Percentiles rank a stretch among this genome's conserved stretches.
These are phyloP conservation scores for Powellomyces hirtus DNA, from an alignment of 192 early-diverging fungal species.

Conservation along the genomic window DNA sequence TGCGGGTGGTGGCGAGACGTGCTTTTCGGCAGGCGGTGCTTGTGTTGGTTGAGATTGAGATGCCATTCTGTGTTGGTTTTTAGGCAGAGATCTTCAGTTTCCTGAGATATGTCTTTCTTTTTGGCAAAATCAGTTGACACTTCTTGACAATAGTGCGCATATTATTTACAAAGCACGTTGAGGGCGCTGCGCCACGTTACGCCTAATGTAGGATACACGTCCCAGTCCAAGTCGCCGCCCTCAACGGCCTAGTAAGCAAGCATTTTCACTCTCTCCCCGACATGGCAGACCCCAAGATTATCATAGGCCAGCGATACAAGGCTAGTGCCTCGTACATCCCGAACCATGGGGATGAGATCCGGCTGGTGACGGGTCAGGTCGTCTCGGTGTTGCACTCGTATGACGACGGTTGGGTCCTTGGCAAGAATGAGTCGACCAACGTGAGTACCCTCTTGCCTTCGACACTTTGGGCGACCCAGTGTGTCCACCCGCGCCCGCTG, in stretches of 20 bases:
- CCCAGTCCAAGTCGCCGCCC: background rate
- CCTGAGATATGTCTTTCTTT: no score
- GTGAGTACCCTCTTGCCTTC: background rate
- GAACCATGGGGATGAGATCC: constrained; percentile 18
- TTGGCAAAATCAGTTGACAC: no score
- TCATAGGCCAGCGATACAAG: constrained; percentile 21
- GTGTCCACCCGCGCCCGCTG: no score
- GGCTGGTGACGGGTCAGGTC: constrained; percentile 5
- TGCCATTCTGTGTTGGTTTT: no score
- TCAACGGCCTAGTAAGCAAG: background rate
- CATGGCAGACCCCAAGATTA: constrained; percentile 8
- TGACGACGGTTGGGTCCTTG: constrained; percentile 25
- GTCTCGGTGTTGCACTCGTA: constrained; percentile 12
- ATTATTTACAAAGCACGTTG: no score
- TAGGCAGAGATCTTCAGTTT: no score
- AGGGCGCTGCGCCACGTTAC: no score
- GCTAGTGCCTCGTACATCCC: constrained; percentile 13
- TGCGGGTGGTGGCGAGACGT: no score
- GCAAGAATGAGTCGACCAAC: constrained; percentile 7
- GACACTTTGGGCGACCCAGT: background rate
- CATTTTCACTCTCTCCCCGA: background rate
- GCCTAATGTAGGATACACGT: no score
- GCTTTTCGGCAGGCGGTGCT: no score
- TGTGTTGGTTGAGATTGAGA: no score
- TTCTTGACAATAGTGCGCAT: no score